phyloP scores from a whole-genome alignment of 495 filamentous ascomycete genomes.

The Parmelia sp. region DNA sequence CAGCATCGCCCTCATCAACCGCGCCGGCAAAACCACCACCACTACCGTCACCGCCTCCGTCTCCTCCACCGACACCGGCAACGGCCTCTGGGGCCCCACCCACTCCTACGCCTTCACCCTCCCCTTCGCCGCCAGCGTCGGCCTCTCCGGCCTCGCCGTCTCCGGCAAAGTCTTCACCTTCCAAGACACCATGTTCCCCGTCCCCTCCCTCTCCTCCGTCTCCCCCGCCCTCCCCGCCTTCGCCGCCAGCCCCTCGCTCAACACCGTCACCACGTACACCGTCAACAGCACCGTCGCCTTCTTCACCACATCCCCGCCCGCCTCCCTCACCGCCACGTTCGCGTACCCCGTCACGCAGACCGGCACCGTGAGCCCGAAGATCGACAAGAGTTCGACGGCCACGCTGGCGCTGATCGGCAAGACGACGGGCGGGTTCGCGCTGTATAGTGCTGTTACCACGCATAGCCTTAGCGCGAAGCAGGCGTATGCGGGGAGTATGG shows the following conservation, averaged over 20 bases:
- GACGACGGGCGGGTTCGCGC: conserved; percentile 11
- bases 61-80: conserved; percentile 21
- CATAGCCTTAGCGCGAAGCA: conserved; percentile 21
- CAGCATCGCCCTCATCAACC: conserved; percentile 19
- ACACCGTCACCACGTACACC: conserved; percentile 15
- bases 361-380: conserved; percentile 19
- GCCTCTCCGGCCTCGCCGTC: conserved; percentile 21
- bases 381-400: conserved; percentile 17
- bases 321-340: conserved; percentile 21
- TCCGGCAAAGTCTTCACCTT: conserved; percentile 17
- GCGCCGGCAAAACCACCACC: conserved; percentile 13
- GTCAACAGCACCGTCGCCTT: conserved; percentile 23
- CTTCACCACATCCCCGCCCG: conserved; percentile 17
- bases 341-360: conserved; percentile 19
- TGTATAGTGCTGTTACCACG: conserved; percentile 17
- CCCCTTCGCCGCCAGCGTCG: conserved; percentile 16
- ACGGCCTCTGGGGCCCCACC: conserved; percentile 22
- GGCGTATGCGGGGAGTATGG: conserved; percentile 17
- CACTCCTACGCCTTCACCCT: conserved; percentile 23
- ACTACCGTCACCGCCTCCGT: conserved; percentile 19
- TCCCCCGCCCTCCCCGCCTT: conserved; percentile 19
- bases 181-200: conserved; percentile 26
- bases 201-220: conserved; percentile 14
- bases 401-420: conserved; percentile 18
- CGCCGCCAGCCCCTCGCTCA: conserved; percentile 15